Evolutionary conservation across 306 rosid species (phyloP), one percentile per base, ranked within the genome.

Genomic region (Malus orientalis): DNA sequence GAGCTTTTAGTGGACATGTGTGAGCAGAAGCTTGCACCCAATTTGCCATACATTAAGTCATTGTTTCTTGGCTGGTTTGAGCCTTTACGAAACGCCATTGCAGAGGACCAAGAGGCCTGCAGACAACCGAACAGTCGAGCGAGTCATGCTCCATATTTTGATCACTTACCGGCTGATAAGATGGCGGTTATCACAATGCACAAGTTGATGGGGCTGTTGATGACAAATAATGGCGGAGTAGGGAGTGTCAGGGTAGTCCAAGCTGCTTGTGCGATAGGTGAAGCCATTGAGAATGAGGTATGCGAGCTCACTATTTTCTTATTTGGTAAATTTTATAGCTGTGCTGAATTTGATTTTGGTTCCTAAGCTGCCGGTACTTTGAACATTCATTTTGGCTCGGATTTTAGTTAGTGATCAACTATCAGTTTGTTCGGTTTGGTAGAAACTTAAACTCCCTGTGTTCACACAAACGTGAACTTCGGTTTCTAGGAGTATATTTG

Each of bases 171-270:
- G 0, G 84, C 97, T 0, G 97, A 88, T 20, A 92, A 82, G 93
- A 93, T 93, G 97, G 97, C 97, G 2, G 97, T 95, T 25, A 88
- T 95, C 59, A 88, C 97, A 8, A 95, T 95, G 99, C 99, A 95
- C 77, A 89, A 89, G 84, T 77, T 95, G 89, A 89, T 92, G 97
- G 97, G 91, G n/a, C 78, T 92, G 84, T 78, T 95, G 90, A 95
- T 95, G 97, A 84, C 96, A 19, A 87, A 81, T 78, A 63, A 16
- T 75, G 89, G 82, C 69, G 93, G 92, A 3, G 44, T 82, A 6
- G 97, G 97, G n/a, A 62, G 59, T 78, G 83, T 88, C 49, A 72
- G 92, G 74, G 97, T 95, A 8, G 79, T 89, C 51, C 97, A 90
- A 69, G 96, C 93, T n/a, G 97, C 99, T 61, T 32, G 55, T 68